phyloP scores from a whole-genome alignment of 306 rosid genomes.

The Psophocarpus tetragonolobus region DNA sequence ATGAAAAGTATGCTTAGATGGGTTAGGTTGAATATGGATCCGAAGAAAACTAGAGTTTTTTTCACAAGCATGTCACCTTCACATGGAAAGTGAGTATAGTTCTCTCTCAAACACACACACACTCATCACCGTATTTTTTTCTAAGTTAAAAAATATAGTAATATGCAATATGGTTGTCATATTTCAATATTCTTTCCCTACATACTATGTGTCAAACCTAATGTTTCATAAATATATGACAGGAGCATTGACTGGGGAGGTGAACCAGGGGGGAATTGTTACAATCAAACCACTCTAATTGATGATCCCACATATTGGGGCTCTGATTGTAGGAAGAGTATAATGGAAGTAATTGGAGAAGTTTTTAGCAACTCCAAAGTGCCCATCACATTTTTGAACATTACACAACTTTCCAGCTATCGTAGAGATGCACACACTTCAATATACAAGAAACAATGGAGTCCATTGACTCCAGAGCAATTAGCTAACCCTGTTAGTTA shows the following conservation, averaged over 20 bases:
- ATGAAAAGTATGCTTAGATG: constrained; percentile 95
- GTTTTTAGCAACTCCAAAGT: constrained; percentile 64
- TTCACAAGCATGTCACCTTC: constrained; percentile 99
- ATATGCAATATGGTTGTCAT: not conserved
- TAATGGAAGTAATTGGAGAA: constrained; percentile 83
- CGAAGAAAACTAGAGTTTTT: constrained; percentile 82
- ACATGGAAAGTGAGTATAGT: constrained; percentile 66
- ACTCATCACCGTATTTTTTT: not conserved
- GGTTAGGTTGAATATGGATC: constrained; percentile 84
- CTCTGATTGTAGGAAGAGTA: constrained; percentile 66
- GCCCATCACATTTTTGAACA: constrained; percentile 82
- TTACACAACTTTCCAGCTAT: constrained; percentile 81
- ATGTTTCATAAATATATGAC: constrained; percentile 29
- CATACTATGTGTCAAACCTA: not conserved
- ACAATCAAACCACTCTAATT: constrained; percentile 76
- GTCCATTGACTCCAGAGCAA: constrained; percentile 70
- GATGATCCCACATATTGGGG: constrained; percentile 78
- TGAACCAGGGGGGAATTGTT: constrained; percentile 65
- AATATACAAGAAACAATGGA: constrained; percentile 95
- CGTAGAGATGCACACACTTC: constrained; percentile 92
- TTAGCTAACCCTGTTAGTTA: constrained; percentile 82
- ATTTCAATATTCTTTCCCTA: not conserved
- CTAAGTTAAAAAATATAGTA: not conserved
- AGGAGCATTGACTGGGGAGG: constrained; percentile 95
- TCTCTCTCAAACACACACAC: not conserved